Evolutionary conservation across 192 early-diverging fungal species (phyloP).

Genomic region (Mortierella antarctica): DNA sequence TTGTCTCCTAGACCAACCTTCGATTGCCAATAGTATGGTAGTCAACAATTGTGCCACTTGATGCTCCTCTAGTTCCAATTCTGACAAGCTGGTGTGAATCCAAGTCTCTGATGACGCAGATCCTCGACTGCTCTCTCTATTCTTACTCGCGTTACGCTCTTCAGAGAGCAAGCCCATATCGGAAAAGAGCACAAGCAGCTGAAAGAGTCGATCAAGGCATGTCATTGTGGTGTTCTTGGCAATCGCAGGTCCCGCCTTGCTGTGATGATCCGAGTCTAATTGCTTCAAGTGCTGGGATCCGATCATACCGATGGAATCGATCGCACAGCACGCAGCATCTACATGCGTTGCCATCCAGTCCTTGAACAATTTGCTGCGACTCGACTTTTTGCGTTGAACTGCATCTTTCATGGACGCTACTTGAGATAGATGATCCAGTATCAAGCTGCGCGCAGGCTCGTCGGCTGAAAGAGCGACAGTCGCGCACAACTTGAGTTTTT

Average conservation of each 20-base stretch:
- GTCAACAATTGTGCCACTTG: constrained; percentile 17
- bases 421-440: constrained; percentile 27
- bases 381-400: not conserved
- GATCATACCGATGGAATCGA: constrained; percentile 18
- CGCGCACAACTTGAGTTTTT: constrained; percentile 21
- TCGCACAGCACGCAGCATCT: constrained; percentile 7
- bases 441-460: not conserved
- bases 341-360: constrained; percentile 7
- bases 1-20: constrained; percentile 8
- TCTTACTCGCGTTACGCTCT: not conserved
- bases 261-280: not conserved
- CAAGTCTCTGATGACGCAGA: not conserved
- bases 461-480: constrained; percentile 3
- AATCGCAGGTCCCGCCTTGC: not conserved
- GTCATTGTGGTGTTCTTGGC: not conserved
- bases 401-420: constrained; percentile 24
- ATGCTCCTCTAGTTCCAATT: constrained; percentile 12
- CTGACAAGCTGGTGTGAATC: constrained; percentile 12
- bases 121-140: not conserved
- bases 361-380: constrained; percentile 11
- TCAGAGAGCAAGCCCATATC: constrained; percentile 8
- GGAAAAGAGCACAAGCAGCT: constrained; percentile 12
- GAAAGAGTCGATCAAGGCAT: constrained; percentile 27
- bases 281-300: constrained; percentile 2
- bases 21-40: constrained; percentile 13